Evolutionary conservation across 768 basidiomycete species (phyloP).

Genomic region (Boletus sp.): DNA sequence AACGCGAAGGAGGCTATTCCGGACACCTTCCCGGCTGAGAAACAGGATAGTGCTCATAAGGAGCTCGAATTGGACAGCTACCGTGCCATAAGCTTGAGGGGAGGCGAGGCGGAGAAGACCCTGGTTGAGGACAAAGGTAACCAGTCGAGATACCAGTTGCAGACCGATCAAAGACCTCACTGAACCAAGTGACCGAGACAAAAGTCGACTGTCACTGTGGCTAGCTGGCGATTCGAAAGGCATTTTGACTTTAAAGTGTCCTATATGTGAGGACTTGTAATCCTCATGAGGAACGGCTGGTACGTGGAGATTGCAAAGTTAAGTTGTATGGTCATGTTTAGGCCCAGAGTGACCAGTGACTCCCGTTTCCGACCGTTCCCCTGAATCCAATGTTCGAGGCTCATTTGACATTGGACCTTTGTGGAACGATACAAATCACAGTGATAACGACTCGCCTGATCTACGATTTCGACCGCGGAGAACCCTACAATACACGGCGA

Average conservation of each 20-base stretch:
- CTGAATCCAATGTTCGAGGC: not conserved
- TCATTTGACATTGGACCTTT: no score
- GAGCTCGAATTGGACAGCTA: conserved; percentile 92
- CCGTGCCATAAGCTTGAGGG: conserved; percentile 84
- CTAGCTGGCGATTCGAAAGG: not conserved
- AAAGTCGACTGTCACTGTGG: conserved; percentile 13
- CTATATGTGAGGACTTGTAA: conserved; percentile 3
- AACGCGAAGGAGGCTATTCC: conserved; percentile 78
- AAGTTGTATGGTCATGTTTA: conserved; percentile 16
- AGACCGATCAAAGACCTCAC: conserved; percentile 74
- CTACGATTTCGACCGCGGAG: not conserved
- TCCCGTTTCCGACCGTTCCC: not conserved
- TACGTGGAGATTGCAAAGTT: not conserved
- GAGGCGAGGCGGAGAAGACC: conserved; percentile 78
- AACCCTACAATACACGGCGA: not conserved
- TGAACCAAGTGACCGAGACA: conserved; percentile 37
- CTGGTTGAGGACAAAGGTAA: conserved; percentile 91
- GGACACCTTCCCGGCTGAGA: conserved; percentile 87
- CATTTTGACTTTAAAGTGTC: conserved; percentile 8
- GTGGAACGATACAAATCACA: not conserved
- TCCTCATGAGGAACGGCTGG: not conserved
- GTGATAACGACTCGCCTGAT: not conserved
- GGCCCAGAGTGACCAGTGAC: not conserved
- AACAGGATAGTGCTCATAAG: conserved; percentile 88
- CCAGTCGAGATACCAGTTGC: conserved; percentile 76